Evolutionary conservation across 1,284 basidiomycete genomes (phyloP).

Genomic region (Schizophyllum commune): DNA sequence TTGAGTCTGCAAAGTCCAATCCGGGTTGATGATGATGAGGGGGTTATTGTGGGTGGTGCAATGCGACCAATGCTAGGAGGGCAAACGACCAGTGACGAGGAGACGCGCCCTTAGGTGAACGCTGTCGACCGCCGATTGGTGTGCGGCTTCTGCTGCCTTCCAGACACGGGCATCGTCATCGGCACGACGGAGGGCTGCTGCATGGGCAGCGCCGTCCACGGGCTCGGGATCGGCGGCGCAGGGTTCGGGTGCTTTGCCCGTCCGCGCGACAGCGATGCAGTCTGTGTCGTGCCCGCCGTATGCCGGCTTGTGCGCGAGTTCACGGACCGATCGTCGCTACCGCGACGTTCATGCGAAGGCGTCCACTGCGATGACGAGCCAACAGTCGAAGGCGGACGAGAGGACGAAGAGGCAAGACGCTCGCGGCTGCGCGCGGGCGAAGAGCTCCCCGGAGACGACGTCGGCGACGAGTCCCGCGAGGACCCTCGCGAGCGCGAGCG

Average conservation of each 20-base stretch:
- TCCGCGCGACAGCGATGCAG: conserved; percentile 17
- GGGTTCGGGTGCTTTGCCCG: conserved; percentile 17
- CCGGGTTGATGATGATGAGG: background rate
- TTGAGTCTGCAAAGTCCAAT: background rate
- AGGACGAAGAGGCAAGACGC: conserved; percentile 10
- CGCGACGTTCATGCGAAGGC: conserved; percentile 12
- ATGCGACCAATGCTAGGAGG: too few species aligned
- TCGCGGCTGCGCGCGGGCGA: conserved; percentile 5
- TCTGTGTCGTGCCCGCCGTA: conserved; percentile 6
- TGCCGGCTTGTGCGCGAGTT: background rate
- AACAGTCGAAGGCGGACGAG: conserved; percentile 13
- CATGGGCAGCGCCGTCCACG: conserved; percentile 31
- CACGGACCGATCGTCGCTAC: conserved; percentile 20
- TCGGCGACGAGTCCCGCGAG: conserved; percentile 6
- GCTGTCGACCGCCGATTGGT: background rate
- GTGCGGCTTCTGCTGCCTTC: background rate
- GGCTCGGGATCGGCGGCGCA: conserved; percentile 14
- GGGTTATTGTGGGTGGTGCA: background rate
- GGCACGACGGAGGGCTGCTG: background rate
- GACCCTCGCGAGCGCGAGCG: conserved; percentile 15
- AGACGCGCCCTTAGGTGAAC: background rate
- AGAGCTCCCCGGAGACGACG: conserved; percentile 7
- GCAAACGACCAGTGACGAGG: too few species aligned
- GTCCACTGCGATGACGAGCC: conserved; percentile 4
- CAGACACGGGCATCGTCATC: background rate